These are phyloP conservation scores for Metschnikowia noctiluminum DNA, from an alignment of 805 yeast species.

Conservation along the genomic window DNA sequence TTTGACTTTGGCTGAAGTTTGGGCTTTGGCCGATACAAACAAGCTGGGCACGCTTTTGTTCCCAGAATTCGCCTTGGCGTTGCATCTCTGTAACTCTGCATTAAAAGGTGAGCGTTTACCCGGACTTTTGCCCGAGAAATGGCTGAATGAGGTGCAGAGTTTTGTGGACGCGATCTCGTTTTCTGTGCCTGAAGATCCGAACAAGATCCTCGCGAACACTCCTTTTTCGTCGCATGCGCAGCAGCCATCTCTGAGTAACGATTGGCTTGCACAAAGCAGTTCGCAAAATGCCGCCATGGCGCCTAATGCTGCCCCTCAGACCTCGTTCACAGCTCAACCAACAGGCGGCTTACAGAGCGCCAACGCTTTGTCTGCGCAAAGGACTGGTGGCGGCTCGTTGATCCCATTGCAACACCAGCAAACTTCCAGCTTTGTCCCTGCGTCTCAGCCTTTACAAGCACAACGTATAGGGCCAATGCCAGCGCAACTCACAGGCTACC, in stretches of 20 bases:
- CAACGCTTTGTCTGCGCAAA: conserved; percentile 22
- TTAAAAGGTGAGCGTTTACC: conserved; percentile 81
- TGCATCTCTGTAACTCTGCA: conserved; percentile 78
- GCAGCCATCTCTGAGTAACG: conserved; percentile 3
- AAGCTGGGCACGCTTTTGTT: conserved; percentile 81
- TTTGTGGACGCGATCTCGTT: conserved; percentile 88
- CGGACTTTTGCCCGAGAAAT: conserved; percentile 60
- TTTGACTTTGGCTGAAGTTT: conserved; percentile 72
- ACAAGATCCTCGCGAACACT: conserved; percentile 40
- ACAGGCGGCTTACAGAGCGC: conserved; percentile 26
- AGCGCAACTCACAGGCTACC: conserved; percentile 20
- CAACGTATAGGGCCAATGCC: conserved; percentile 38
- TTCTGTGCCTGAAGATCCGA: conserved; percentile 60
- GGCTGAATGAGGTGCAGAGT: conserved; percentile 80
- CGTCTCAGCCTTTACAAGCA: conserved; percentile 17
- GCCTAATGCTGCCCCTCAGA: conserved; percentile 16
- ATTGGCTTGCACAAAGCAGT: conserved; percentile 19
- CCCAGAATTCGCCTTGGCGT: conserved; percentile 91
- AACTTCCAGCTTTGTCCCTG: conserved; percentile 62
- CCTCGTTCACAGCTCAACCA: conserved; percentile 38
- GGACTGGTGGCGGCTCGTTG: conserved; percentile 45
- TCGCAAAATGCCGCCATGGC: conserved; percentile 4
- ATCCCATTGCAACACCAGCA: conserved; percentile 58
- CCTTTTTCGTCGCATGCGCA: conserved; percentile 35
- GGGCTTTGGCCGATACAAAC: conserved; percentile 89